A percentile compares a stretch with the other conserved stretches of the same genome.
phyloP scores from a whole-genome alignment of 2,329 filamentous ascomycete species.

The Clonostachys sp. region DNA sequence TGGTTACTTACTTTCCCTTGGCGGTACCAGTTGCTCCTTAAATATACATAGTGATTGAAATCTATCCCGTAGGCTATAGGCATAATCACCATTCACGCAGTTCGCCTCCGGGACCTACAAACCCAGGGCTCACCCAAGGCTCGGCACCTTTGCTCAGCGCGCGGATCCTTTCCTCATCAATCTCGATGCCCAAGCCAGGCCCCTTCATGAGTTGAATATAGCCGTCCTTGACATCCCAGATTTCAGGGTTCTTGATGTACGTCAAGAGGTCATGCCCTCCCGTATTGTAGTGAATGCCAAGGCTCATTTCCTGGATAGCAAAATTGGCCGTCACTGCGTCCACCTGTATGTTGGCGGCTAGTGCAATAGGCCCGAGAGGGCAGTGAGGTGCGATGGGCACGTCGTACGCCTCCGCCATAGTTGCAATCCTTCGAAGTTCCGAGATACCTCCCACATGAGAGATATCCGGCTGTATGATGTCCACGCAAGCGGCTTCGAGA shows the following conservation, averaged over 20 bases:
- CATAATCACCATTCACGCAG: conserved; percentile 59
- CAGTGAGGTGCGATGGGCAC: conserved; percentile 71
- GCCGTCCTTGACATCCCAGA: conserved; percentile 64
- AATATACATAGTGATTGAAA: too few relatives aligned
- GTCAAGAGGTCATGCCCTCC: conserved; percentile 60
- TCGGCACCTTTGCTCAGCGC: conserved; percentile 50
- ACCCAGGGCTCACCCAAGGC: conserved; percentile 63
- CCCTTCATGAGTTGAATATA: conserved; percentile 57
- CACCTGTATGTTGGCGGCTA: conserved; percentile 68
- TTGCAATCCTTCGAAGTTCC: conserved; percentile 64
- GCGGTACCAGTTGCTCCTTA: too few relatives aligned
- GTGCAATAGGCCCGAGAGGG: conserved; percentile 66
- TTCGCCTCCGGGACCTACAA: conserved; percentile 62
- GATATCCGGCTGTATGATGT: conserved; percentile 71
- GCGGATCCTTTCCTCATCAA: conserved; percentile 65
- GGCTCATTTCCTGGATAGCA: conserved; percentile 72
- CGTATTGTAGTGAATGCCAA: conserved; percentile 76
- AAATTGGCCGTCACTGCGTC: conserved; percentile 59
- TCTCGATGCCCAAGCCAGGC: conserved; percentile 57
- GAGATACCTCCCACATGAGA: conserved; percentile 69
- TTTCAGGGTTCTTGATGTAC: conserved; percentile 59
- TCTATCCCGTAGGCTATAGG: too few relatives aligned
- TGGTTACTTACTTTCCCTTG: too few relatives aligned
- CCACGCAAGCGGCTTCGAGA: conserved; percentile 62
- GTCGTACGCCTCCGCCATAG: conserved; percentile 70